Evolutionary conservation across 2,329 filamentous ascomycete species (phyloP), one percentile per base, ranked within the genome.

Genomic region (Sclerotinia trifoliorum): DNA sequence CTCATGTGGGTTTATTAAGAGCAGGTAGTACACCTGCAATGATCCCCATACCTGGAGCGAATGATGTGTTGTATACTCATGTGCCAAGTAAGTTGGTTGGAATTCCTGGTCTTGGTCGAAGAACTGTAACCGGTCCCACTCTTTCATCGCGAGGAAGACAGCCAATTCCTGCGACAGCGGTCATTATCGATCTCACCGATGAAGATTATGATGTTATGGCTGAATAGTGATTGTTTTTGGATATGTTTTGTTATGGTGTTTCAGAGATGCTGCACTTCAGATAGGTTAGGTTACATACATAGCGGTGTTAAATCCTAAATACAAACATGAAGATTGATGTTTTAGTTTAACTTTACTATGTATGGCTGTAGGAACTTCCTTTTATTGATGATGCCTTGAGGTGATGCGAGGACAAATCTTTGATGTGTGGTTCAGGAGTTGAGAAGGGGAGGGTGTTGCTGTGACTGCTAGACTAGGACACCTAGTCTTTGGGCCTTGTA

Each of bases 311-410:
- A 10, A 51, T n/a, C n/a, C 29, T 39, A 46, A 63, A 63, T 51
- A 39, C 8, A 39, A 39, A 42, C 15, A 52, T 49, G 39, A 7
- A 26, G 4, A 26, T 51, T 63, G 32, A 13, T 10, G 19, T 51
- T 24, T 51, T 39, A 39, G 15, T 51, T 26, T 51, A 7, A 1
- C 19, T 13, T 26, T 11, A 11, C 19, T 15, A 13, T n/a, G 1
- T 15, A 13, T n/a, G 1, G 13, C 2, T 32, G 6, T 35, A n/a
- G 4, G 15, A 5, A 26, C 11, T 3, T 0, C 0, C 11, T 26
- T 39, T 26, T 24, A 2, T 17, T 26, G 4, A 29, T 48, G 19
- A 21, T 61, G 21, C 7, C 26, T 2, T 39, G 32, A 21, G 19
- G 7, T 35, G 6, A 10, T 35, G 52, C 1, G 8, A n/a, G 8